Evolutionary conservation across 2,329 filamentous ascomycete species (phyloP).

Genomic region (Chrysosporium keratinophilum): DNA sequence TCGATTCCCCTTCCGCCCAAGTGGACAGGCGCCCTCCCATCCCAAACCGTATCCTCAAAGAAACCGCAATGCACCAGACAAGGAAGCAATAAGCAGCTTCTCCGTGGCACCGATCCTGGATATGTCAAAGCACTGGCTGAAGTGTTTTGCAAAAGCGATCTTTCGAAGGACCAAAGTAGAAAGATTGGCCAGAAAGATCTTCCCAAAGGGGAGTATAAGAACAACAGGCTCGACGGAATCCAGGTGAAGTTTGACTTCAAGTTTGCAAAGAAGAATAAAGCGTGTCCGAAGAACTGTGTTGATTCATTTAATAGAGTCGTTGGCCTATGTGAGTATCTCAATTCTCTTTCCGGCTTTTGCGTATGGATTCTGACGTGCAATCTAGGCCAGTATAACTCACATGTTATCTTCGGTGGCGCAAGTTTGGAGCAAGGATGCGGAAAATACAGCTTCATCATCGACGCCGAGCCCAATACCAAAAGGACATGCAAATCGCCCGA

Average conservation of each 20-base stretch:
- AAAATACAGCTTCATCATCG: slow-evolving; percentile 10
- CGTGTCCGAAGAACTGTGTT: slow-evolving; percentile 7
- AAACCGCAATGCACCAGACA: slow-evolving; percentile 1
- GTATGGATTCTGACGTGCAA: background rate
- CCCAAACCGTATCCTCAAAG: background rate
- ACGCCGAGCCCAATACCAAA: slow-evolving; percentile 7
- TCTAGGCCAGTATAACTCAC: slow-evolving; percentile 10
- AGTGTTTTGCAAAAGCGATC: slow-evolving; percentile 6
- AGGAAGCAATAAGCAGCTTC: slow-evolving; percentile 4
- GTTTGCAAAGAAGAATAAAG: background rate
- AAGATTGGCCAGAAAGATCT: slow-evolving; percentile 1
- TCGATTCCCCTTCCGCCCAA: slow-evolving; percentile 2
- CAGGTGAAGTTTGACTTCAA: slow-evolving; percentile 4
- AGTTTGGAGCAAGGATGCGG: slow-evolving; percentile 12
- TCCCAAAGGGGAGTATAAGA: background rate
- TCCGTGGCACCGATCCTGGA: slow-evolving; percentile 6
- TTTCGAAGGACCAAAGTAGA: slow-evolving; percentile 7
- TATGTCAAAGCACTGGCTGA: slow-evolving; percentile 1
- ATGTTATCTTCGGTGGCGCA: slow-evolving; percentile 1
- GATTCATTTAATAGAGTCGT: slow-evolving; percentile 1
- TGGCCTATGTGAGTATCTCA: background rate
- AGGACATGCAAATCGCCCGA: background rate
- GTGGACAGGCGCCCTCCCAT: slow-evolving; percentile 3
- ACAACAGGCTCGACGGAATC: background rate
- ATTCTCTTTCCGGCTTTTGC: background rate